Evolutionary conservation across 495 filamentous ascomycete genomes (phyloP), one percentile per base, ranked within the genome.

Genomic region (Penicillium taxi): DNA sequence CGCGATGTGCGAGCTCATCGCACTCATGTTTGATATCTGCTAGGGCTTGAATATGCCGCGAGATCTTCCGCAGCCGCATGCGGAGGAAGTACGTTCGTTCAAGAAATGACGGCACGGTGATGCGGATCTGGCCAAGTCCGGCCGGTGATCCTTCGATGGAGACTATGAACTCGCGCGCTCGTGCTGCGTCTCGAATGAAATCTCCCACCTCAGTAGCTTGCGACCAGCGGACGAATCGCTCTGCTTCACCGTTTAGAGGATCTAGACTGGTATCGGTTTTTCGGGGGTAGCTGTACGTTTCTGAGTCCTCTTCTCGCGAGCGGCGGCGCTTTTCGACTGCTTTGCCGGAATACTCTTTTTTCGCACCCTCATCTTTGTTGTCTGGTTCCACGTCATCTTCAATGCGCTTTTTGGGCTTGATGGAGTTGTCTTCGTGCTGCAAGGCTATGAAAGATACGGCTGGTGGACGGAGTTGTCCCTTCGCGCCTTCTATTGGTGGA

Each of bases 181-280:
- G 71, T 3, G 88, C 82, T 0, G 90, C 89, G 49, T 95, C 90
- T 4, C 86, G 84, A 42, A 96, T 86, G 58, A 96, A 96, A 61
- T 96, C 89, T 7, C 89, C 90, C 18, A 96, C 80, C 48, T 96
- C 90, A 7, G 89, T 95, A 11, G 78, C 80, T 25, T 77, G 74
- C 13, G 82, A 87, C 90, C 90, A 96, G n/a, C 87, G 82, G 1
- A 94, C 85, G 63, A 88, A 89, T 15, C 48, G 56, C 14, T 58
- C 45, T 3, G 56, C 54, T n/a, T 43, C 29, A 2, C 42, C 44
- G 4, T 44, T 29, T 18, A 44, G 30, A 1, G 44, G 35, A 16
- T 48, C 47, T 9, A 48, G 35, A 17, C 49, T 48, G 7, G 50
- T 34, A 32, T 39, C 51, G 27, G 44, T 41, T 11, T 47, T 58